Percentiles rank a stretch among this genome's conserved stretches.
Evolutionary conservation across 2,329 filamentous ascomycete species (phyloP).

Genomic region (Zalaria sp.): DNA sequence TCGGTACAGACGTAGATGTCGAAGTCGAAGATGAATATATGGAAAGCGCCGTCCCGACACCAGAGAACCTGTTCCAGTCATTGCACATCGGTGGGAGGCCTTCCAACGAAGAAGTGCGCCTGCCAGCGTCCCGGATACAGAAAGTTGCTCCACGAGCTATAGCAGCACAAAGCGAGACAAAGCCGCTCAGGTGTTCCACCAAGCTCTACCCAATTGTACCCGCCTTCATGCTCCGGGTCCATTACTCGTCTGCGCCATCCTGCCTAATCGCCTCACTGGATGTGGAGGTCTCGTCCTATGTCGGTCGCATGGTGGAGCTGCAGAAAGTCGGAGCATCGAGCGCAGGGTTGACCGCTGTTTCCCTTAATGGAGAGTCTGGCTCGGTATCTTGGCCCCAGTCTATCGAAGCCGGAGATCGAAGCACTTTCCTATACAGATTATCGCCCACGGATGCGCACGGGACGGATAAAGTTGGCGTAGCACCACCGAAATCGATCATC

Average conservation of each 20-base stretch:
- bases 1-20: constrained; percentile 28
- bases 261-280: constrained; percentile 55
- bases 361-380: constrained; percentile 37
- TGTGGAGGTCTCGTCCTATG: constrained; percentile 57
- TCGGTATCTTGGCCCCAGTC: constrained; percentile 33
- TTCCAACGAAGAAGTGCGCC: constrained; percentile 44
- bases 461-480: no score
- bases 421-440: constrained; percentile 56
- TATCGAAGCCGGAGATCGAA: constrained; percentile 55
- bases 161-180: constrained; percentile 42
- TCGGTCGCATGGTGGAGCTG: constrained; percentile 50
- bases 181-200: constrained; percentile 49
- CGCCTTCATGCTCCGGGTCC: constrained; percentile 54
- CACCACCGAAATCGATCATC: no score
- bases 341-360: constrained; percentile 42
- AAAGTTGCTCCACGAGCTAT: constrained; percentile 54
- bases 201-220: constrained; percentile 37
- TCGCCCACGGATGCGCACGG: constrained; percentile 3
- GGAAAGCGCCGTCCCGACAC: constrained; percentile 49
- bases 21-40: constrained; percentile 47
- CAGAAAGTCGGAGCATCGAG: constrained; percentile 45
- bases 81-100: constrained; percentile 52
- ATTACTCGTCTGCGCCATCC: constrained; percentile 47
- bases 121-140: constrained; percentile 60
- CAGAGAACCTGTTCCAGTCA: constrained; percentile 58